Evolutionary conservation across 352 stramenopile species (phyloP).

Genomic region (Pythium chondricola): DNA sequence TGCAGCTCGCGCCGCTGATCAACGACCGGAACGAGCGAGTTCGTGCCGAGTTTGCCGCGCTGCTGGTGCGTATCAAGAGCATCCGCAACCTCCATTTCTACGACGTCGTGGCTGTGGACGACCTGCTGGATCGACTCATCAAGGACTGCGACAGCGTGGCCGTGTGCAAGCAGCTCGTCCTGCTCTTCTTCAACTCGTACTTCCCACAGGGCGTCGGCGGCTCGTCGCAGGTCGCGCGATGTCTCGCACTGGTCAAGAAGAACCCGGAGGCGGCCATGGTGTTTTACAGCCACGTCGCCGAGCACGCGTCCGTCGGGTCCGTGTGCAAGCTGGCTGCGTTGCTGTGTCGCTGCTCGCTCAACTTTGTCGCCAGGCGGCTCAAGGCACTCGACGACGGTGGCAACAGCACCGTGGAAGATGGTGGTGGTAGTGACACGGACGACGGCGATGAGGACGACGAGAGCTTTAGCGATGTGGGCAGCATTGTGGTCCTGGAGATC

Average conservation of each 20-base stretch:
- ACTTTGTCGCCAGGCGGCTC: slow-evolving; percentile 65
- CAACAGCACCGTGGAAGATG: slow-evolving; percentile 28
- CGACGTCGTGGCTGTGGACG: slow-evolving; percentile 73
- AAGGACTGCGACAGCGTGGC: slow-evolving; percentile 46
- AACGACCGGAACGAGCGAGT: slow-evolving; percentile 83
- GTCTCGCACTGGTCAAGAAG: slow-evolving; percentile 73
- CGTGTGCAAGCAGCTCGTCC: slow-evolving; percentile 71
- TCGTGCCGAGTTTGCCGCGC: slow-evolving; percentile 62
- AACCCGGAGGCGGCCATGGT: slow-evolving; percentile 75
- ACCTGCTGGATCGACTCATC: slow-evolving; percentile 68
- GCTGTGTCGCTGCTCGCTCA: slow-evolving; percentile 66
- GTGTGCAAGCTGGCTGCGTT: slow-evolving; percentile 79
- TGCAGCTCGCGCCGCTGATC: slow-evolving; percentile 66
- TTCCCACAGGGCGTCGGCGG: slow-evolving; percentile 78
- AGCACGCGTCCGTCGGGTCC: slow-evolving; percentile 70
- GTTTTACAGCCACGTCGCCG: slow-evolving; percentile 74
- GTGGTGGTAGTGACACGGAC: too few species aligned
- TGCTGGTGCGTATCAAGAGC: slow-evolving; percentile 84
- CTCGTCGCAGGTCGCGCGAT: slow-evolving; percentile 77
- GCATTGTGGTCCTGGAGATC: slow-evolving; percentile 72
- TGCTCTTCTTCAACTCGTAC: slow-evolving; percentile 84
- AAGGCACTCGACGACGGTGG: slow-evolving; percentile 31
- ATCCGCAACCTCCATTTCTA: slow-evolving; percentile 86
- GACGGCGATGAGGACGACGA: slow-evolving; percentile 60
- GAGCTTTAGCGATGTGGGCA: slow-evolving; percentile 56